phyloP scores from a whole-genome alignment of 148 eudicot genomes.

The Cornus controversa region DNA sequence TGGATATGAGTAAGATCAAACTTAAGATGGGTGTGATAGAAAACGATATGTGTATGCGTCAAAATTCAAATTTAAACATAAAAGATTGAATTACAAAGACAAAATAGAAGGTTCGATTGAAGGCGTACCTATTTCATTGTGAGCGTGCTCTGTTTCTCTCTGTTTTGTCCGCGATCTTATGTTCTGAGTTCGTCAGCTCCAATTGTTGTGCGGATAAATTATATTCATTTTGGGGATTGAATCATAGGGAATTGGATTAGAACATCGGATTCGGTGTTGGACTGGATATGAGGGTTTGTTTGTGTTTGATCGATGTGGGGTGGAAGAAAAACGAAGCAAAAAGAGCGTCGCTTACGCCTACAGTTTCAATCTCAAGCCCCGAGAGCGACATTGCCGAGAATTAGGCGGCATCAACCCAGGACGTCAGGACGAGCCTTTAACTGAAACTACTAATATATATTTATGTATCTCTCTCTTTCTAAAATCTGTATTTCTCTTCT shows the following conservation, averaged over 20 bases:
- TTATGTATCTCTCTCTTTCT: not conserved
- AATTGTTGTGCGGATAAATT: not conserved
- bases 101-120: too few species aligned
- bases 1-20: not conserved
- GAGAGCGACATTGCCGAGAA: constrained; percentile 55
- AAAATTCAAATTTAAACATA: not conserved
- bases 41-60: not conserved
- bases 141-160: too few species aligned
- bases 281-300: not conserved
- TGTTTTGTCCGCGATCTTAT: not conserved
- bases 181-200: not conserved
- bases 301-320: not conserved
- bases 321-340: not conserved
- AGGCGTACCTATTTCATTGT: not conserved
- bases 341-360: constrained; percentile 29
- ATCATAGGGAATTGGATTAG: not conserved
- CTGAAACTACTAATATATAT: constrained; percentile 7
- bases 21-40: not conserved
- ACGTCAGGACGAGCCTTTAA: constrained; percentile 9
- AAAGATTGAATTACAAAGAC: not conserved
- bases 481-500: not conserved
- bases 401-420: constrained; percentile 53
- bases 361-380: constrained; percentile 26
- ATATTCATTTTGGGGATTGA: not conserved
- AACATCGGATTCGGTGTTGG: not conserved